Conservation (phyloP, 352 stramenopile species). For the Globisporangium okanoganense region DNA sequence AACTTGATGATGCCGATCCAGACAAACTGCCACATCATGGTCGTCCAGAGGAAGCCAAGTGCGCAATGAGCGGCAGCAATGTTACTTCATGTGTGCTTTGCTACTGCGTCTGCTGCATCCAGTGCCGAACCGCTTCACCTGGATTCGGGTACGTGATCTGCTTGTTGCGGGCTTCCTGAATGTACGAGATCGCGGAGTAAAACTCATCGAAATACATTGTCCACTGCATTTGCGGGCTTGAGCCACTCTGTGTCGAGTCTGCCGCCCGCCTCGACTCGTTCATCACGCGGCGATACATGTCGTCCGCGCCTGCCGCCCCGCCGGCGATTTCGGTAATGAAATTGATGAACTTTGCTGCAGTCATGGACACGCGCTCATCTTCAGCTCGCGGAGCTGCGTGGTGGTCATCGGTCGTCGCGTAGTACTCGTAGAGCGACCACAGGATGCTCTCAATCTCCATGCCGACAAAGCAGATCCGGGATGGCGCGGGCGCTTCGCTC, state of each 20-base stretch:
- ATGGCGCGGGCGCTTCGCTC: conserved; percentile 32
- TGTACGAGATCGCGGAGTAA: conserved; percentile 59
- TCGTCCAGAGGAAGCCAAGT: conserved; percentile 25
- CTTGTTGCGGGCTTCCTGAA: conserved; percentile 42
- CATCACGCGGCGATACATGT: conserved; percentile 47
- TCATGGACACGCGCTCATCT: conserved; percentile 46
- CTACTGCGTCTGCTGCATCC: conserved; percentile 74
- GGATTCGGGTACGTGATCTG: conserved; percentile 30
- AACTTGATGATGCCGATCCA: conserved; percentile 37
- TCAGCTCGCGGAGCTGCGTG: conserved; percentile 10
- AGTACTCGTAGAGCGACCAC: conserved; percentile 83
- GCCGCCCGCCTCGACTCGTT: conserved; percentile 22
- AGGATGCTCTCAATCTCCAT: conserved; percentile 65
- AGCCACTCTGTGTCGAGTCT: neutral
- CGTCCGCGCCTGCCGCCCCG: conserved; percentile 20
- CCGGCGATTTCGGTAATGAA: conserved; percentile 74
- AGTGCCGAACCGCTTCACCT: conserved; percentile 59
- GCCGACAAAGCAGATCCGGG: conserved; percentile 57
- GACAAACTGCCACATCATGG: conserved; percentile 53
- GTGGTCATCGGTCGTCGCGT: conserved; percentile 25
- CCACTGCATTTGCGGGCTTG: conserved; percentile 3
- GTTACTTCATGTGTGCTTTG: neutral
- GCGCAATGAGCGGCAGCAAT: neutral
- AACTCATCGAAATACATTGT: conserved; percentile 68
- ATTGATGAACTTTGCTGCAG: conserved; percentile 33